Evolutionary conservation across 2,329 filamentous ascomycete species (phyloP).

Genomic region (Trichoderma gracile): DNA sequence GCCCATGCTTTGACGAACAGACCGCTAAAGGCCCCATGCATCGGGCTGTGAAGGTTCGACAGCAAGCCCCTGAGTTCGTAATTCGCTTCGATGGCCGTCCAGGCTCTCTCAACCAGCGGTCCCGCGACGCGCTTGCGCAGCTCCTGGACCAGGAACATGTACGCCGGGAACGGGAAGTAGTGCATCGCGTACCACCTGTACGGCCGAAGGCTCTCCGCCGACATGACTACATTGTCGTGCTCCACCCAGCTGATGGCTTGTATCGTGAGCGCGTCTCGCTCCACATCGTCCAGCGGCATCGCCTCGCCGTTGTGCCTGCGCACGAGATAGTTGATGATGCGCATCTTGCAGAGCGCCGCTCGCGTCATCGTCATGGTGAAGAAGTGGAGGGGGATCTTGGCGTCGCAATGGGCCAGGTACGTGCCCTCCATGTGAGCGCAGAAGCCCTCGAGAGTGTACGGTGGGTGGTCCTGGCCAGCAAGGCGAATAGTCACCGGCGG

Average conservation of each 20-base stretch:
- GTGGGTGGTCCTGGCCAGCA: conserved; percentile 52
- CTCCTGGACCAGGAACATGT: conserved; percentile 60
- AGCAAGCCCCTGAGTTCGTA: conserved; percentile 54
- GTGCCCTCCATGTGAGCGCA: conserved; percentile 56
- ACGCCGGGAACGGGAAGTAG: conserved; percentile 62
- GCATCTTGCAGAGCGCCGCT: conserved; percentile 57
- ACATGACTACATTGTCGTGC: conserved; percentile 58
- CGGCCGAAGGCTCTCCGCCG: conserved; percentile 50
- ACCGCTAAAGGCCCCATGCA: conserved; percentile 58
- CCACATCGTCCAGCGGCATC: conserved; percentile 44
- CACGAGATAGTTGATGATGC: conserved; percentile 55
- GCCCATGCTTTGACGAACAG: conserved; percentile 65
- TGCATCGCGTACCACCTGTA: conserved; percentile 62
- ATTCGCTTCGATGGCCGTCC: conserved; percentile 58
- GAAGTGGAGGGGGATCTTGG: conserved; percentile 59
- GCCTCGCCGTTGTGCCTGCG: conserved; percentile 46
- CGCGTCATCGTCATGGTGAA: conserved; percentile 61
- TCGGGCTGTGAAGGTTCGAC: conserved; percentile 53
- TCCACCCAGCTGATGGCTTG: conserved; percentile 60
- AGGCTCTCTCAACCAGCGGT: conserved; percentile 59
- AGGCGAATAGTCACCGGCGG: conserved; percentile 43
- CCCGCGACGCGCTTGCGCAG: conserved; percentile 54
- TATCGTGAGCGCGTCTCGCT: conserved; percentile 55
- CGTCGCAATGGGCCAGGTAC: conserved; percentile 58
- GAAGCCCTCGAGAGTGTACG: conserved; percentile 54